Base-by-base conservation (phyloP, 176 grass and related monocot genomes). In the Carex pumila region DNA sequence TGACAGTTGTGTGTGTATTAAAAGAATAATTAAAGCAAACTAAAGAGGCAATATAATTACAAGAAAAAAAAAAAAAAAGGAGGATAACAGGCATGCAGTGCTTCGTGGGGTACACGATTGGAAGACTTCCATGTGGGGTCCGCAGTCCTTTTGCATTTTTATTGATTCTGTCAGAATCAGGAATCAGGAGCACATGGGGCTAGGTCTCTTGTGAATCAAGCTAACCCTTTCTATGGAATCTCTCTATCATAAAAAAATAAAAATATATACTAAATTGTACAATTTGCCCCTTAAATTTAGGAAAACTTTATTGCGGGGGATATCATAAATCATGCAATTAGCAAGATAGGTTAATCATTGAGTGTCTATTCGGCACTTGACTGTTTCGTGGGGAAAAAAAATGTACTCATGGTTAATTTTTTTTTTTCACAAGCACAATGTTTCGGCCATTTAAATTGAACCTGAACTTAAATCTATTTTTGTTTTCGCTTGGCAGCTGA, bases 111-210 rank as follows among this genome's bases (percentile, higher is more conserved):
- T 25, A 45, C 79, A 81, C 57, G 57, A 64, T 64, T 49, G 47
- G 58, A 19, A 61, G 45, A 74, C n/a, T 22, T 50, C 19, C 4
- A 4, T 52, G 4, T 43, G 41, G 39, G 69, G 21, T 52, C 39
- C 45, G 0, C 18, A 5, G 56, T 59, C 11, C 18, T 54, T 75
- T 53, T 22, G 45, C 70, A 22, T 64, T 18, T 22, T 25, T 64
- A 29, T 57, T 71, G 62, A 12, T 65, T 12, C 41, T 22, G 68
- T 43, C 68, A 71, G 18, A 71, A 71, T 19, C 68, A 71, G 90
- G 88, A 88, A 90, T 84, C 88, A 86, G 84, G 73, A 80, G 50
- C 29, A 37, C 3, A 53, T 32, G 56, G 70, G 69, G 6, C 82
- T 79, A 9, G 0, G 6, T 37, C 12, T 25, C 34, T 29, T 15